Percentiles rank a stretch among this genome's conserved stretches.
Evolutionary conservation across 352 stramenopile species (phyloP).

Genomic region (Phytopythium helicoides): DNA sequence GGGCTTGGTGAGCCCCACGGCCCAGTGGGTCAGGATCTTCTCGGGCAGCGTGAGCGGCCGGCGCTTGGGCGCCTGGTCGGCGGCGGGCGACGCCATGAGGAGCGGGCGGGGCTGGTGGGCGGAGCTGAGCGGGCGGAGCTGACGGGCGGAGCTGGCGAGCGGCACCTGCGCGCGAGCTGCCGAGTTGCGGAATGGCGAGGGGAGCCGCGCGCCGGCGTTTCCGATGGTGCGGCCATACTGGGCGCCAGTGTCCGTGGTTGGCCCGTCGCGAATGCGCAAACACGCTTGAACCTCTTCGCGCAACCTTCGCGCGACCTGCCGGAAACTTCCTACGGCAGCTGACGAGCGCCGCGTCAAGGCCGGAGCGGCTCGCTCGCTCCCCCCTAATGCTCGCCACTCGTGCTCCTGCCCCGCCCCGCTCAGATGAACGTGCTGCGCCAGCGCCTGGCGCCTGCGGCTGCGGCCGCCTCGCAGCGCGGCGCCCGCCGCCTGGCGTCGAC

Average conservation of each 20-base stretch:
- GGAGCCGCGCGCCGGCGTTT: slow-evolving; percentile 8
- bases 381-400: too few species aligned
- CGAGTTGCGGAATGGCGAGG: slow-evolving; percentile 19
- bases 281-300: background rate
- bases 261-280: slow-evolving; percentile 6
- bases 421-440: too few species aligned
- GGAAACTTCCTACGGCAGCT: slow-evolving; percentile 1
- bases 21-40: slow-evolving; percentile 81
- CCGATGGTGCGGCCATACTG: slow-evolving; percentile 17
- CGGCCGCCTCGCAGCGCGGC: background rate
- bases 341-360: background rate
- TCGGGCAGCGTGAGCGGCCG: slow-evolving; percentile 75
- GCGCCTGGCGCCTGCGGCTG: too few species aligned
- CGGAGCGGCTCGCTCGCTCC: too few species aligned
- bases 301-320: slow-evolving; percentile 30
- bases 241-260: background rate
- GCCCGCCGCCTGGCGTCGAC: slow-evolving; percentile 26
- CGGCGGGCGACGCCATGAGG: background rate
- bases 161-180: slow-evolving; percentile 1
- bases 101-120: too few species aligned
- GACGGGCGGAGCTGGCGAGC: too few species aligned
- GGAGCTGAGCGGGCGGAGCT: too few species aligned
- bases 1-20: slow-evolving; percentile 63
- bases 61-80: slow-evolving; percentile 15
- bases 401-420: too few species aligned